Conservation (phyloP, 352 stramenopile species). For the Phytophthora sp. region DNA sequence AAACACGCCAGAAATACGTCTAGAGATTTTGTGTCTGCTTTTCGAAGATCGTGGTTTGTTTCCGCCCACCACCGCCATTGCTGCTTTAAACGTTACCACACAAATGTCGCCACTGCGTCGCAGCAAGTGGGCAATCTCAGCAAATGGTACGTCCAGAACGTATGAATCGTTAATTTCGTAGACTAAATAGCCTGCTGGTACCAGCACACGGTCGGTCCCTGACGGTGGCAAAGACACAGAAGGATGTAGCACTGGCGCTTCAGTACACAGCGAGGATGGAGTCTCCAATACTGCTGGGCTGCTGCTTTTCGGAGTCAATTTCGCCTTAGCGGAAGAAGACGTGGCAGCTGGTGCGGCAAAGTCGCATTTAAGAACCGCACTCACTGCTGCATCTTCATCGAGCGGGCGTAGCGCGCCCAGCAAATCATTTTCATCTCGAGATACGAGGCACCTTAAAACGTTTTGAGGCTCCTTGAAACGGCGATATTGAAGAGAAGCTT, state of each 20-base stretch:
- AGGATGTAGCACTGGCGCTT: constrained; percentile 5
- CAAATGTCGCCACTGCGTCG: constrained; percentile 51
- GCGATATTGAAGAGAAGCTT: constrained; percentile 37
- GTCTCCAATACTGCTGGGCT: constrained; percentile 19
- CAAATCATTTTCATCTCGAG: constrained; percentile 53
- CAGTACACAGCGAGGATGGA: background rate
- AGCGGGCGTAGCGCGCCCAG: constrained; percentile 50
- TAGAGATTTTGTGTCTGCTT: constrained; percentile 42
- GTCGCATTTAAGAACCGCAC: constrained; percentile 58
- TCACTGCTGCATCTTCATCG: constrained; percentile 51
- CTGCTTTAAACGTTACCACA: constrained; percentile 67
- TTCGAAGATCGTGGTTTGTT: constrained; percentile 20
- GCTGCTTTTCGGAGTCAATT: constrained; percentile 19
- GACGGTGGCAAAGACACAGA: constrained; percentile 14
- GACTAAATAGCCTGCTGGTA: constrained; percentile 66
- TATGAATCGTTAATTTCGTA: constrained; percentile 71
- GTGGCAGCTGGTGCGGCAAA: constrained; percentile 42
- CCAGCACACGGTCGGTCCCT: constrained; percentile 30
- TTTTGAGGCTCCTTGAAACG: constrained; percentile 61
- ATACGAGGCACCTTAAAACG: constrained; percentile 56
- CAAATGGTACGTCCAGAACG: constrained; percentile 60
- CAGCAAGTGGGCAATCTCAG: constrained; percentile 66
- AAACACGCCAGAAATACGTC: constrained; percentile 58
- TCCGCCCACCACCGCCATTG: constrained; percentile 45
- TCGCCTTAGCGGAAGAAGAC: constrained; percentile 6